phyloP scores from a whole-genome alignment of 352 stramenopile genomes.

The Aphanomyces euteiches region DNA sequence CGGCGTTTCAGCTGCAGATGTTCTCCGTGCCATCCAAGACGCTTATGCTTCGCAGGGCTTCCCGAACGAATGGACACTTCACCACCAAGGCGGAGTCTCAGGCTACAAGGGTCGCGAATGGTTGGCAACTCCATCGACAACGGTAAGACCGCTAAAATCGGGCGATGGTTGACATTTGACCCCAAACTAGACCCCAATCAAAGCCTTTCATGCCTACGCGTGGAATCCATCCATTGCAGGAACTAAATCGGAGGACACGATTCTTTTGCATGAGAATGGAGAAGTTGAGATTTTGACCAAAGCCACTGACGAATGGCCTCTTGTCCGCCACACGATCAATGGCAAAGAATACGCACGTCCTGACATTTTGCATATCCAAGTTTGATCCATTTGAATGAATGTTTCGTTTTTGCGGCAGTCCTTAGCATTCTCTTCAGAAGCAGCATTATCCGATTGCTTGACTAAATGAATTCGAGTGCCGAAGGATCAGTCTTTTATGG shows the following conservation, averaged over 20 bases:
- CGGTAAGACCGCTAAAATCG: background rate
- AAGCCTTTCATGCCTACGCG: slow-evolving; percentile 52
- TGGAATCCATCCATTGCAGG: slow-evolving; percentile 72
- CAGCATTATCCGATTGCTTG: too few relatives aligned
- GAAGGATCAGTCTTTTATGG: too few relatives aligned
- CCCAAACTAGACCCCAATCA: slow-evolving; percentile 30
- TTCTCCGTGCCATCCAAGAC: slow-evolving; percentile 54
- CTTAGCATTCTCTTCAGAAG: background rate
- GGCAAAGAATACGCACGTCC: slow-evolving; percentile 48
- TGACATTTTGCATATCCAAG: slow-evolving; percentile 50
- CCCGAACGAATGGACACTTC: slow-evolving; percentile 54
- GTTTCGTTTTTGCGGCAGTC: background rate
- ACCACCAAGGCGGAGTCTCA: slow-evolving; percentile 61
- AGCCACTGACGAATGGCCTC: slow-evolving; percentile 45
- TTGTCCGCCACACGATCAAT: slow-evolving; percentile 50
- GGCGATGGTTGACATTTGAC: background rate
- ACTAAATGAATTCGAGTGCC: too few relatives aligned
- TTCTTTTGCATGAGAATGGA: slow-evolving; percentile 44
- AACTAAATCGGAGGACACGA: slow-evolving; percentile 71
- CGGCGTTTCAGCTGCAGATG: slow-evolving; percentile 39
- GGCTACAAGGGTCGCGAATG: slow-evolving; percentile 72
- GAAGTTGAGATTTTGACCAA: slow-evolving; percentile 51
- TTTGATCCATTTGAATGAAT: background rate
- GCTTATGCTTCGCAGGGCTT: slow-evolving; percentile 58
- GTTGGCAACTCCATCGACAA: slow-evolving; percentile 46